These are phyloP conservation scores for Gossypium raimondii DNA, from an alignment of 345 rosid genomes.

Conservation along the genomic window DNA sequence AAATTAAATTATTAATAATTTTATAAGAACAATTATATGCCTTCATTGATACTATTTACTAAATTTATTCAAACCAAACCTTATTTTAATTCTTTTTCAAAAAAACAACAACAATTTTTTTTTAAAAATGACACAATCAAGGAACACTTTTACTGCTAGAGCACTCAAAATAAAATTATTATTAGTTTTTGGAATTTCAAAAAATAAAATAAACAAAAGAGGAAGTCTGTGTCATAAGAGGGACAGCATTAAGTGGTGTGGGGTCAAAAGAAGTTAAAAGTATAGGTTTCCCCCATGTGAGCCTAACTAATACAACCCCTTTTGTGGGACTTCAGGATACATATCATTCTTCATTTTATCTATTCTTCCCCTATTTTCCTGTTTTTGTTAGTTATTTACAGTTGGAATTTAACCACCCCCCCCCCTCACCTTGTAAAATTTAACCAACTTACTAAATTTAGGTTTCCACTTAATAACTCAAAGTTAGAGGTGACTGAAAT, in stretches of 20 bases:
- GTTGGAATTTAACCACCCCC: background rate
- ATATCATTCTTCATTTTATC: background rate
- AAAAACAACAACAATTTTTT: too few species aligned
- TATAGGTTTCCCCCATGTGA: slow-evolving; percentile 27
- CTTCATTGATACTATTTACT: too few species aligned
- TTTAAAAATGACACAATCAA: too few species aligned
- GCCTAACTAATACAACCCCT: slow-evolving; percentile 12
- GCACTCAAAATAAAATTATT: too few species aligned
- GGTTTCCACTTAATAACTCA: too few species aligned
- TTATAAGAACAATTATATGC: too few species aligned
- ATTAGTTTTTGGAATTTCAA: too few species aligned
- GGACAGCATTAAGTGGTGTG: slow-evolving; percentile 18
- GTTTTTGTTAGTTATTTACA: slow-evolving; percentile 17
- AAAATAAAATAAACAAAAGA: background rate
- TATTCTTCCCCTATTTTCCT: background rate
- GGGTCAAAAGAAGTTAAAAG: background rate
- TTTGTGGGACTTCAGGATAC: background rate
- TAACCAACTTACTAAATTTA: background rate
- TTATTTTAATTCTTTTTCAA: too few species aligned
- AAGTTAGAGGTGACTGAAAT: too few species aligned
- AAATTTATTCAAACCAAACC: too few species aligned
- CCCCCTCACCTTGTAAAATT: background rate
- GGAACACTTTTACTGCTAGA: too few species aligned
- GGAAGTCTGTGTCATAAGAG: background rate
- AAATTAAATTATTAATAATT: too few species aligned